A percentile compares a stretch with the other conserved stretches of the same genome.
Conservation (phyloP, 208 protist species). For the Strigomonas culicis region DNA sequence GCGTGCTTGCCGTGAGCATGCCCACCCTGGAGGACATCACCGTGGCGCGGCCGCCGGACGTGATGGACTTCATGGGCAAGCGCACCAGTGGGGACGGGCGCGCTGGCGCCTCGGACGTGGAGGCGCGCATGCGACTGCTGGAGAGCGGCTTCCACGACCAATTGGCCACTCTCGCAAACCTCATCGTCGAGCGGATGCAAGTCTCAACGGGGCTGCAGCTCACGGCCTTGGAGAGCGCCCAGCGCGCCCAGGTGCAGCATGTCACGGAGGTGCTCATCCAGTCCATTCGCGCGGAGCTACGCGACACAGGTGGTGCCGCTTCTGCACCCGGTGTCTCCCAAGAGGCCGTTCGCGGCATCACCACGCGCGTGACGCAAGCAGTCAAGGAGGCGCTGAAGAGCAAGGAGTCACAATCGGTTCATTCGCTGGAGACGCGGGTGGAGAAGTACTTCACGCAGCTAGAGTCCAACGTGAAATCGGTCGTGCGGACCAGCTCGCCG, state of each 20-base stretch:
- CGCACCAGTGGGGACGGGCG: not conserved
- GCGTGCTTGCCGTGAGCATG: slow-evolving; percentile 57
- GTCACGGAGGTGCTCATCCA: slow-evolving; percentile 46
- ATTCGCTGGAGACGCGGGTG: slow-evolving; percentile 11
- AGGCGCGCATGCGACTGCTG: slow-evolving; percentile 34
- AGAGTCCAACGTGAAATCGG: not conserved
- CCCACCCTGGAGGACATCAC: slow-evolving; percentile 36
- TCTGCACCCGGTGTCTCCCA: not conserved
- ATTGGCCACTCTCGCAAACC: slow-evolving; percentile 55
- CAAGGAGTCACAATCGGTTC: not conserved
- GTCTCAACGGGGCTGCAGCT: slow-evolving; percentile 30
- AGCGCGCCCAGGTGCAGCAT: slow-evolving; percentile 27
- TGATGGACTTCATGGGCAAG: slow-evolving; percentile 10
- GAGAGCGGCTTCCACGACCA: slow-evolving; percentile 47
- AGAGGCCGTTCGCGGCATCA: not conserved
- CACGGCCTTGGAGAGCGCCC: slow-evolving; percentile 25
- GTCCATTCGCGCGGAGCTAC: slow-evolving; percentile 43
- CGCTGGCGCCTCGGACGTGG: slow-evolving; percentile 3
- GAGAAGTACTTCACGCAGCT: slow-evolving; percentile 15
- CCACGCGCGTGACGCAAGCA: slow-evolving; percentile 5
- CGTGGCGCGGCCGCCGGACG: slow-evolving; percentile 27
- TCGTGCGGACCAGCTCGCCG: not conserved
- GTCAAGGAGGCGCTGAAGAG: not conserved
- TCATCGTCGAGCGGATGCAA: slow-evolving; percentile 42
- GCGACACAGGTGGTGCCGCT: slow-evolving; percentile 14